These are phyloP conservation scores for Metschnikowia continentalis DNA, from an alignment of 805 yeast genomes.

Conservation along the genomic window DNA sequence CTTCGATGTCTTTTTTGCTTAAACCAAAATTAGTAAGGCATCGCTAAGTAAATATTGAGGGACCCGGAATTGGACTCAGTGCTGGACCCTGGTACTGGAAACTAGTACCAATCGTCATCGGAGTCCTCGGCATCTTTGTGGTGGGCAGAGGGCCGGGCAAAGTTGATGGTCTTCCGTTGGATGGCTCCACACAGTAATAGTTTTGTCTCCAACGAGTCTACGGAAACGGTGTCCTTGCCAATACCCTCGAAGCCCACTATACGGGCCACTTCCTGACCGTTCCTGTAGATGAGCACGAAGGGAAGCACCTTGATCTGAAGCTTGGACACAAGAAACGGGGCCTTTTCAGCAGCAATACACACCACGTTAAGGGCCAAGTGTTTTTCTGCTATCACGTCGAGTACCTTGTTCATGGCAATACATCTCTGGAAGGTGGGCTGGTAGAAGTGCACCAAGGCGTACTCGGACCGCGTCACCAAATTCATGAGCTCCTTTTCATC, in stretches of 20 bases:
- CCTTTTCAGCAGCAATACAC: conserved; percentile 55
- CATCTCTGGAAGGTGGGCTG: conserved; percentile 62
- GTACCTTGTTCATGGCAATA: conserved; percentile 48
- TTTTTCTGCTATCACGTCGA: conserved; percentile 46
- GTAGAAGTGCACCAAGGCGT: conserved; percentile 53
- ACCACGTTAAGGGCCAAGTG: conserved; percentile 54
- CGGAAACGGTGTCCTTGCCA: conserved; percentile 42
- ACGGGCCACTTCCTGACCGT: conserved; percentile 56
- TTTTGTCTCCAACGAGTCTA: conserved; percentile 44
- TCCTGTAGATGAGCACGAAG: conserved; percentile 55
- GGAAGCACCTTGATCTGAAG: conserved; percentile 67
- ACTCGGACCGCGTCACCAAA: conserved; percentile 38
- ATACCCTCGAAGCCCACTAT: conserved; percentile 68
- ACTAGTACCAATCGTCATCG: conserved; percentile 15
- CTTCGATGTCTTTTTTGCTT: neutral
- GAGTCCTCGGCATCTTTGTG: conserved; percentile 30
- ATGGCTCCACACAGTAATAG: conserved; percentile 25
- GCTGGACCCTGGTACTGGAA: neutral
- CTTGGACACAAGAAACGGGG: conserved; percentile 69
- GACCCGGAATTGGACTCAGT: no score
- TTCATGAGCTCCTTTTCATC: conserved; percentile 59
- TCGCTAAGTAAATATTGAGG: no score
- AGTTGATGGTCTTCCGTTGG: conserved; percentile 28
- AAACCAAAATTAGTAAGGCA: no score
- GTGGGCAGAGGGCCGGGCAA: conserved; percentile 16